Evolutionary conservation across 148 eudicot species (phyloP).

Genomic region (Amaranthus palmeri): DNA sequence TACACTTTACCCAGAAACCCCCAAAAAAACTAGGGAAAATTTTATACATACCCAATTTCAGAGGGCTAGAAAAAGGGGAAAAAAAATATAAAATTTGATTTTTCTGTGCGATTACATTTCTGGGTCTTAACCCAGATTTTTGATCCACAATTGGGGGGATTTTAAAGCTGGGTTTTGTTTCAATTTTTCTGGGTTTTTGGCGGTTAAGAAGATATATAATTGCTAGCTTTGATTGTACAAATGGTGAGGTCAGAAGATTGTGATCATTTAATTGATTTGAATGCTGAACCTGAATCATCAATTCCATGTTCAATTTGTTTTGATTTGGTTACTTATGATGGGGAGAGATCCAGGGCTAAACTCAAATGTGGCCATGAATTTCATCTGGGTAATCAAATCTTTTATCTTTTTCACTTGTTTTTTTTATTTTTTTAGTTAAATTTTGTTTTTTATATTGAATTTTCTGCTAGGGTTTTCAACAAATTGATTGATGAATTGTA

Average conservation of each 20-base stretch:
- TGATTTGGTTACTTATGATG: conserved; percentile 39
- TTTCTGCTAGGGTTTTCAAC: background rate
- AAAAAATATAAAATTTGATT: background rate
- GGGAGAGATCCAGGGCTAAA: conserved; percentile 45
- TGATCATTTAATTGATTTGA: conserved; percentile 25
- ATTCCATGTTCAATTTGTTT: conserved; percentile 56
- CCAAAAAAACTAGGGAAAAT: background rate
- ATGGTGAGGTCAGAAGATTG: conserved; percentile 24
- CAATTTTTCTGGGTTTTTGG: conserved; percentile 1
- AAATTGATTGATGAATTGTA: background rate
- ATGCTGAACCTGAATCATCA: conserved; percentile 19
- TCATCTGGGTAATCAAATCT: conserved; percentile 47
- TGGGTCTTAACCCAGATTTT: conserved; percentile 34
- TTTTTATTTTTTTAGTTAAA: background rate
- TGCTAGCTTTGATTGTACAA: background rate
- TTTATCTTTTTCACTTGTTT: background rate
- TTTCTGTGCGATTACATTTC: conserved; percentile 33
- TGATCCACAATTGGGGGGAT: conserved; percentile 19
- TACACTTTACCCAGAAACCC: conserved; percentile 16
- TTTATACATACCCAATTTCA: conserved; percentile 9
- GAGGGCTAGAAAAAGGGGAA: background rate
- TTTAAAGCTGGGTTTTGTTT: conserved; percentile 15
- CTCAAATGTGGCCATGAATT: conserved; percentile 60
- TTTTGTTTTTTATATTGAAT: no score
- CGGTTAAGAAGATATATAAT: no score